Base-by-base conservation (phyloP, 768 basidiomycete species). In the Lentinula sp. region DNA sequence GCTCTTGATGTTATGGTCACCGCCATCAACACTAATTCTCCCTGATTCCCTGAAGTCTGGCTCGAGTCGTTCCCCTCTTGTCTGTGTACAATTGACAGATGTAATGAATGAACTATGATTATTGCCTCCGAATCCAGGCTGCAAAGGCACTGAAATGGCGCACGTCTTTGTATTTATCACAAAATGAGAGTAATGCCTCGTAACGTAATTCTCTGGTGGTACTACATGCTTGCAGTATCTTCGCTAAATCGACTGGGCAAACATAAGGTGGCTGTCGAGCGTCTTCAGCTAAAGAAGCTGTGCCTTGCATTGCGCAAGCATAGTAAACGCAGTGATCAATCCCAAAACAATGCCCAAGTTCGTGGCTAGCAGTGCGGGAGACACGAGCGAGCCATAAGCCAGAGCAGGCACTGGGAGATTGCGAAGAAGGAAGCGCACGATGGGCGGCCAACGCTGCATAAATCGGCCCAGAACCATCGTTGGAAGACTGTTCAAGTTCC, bases 331-430 rank as follows among this genome's bases (percentile, higher is more conserved):
- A 75, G 60, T 76, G 74, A 49, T 77, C 72, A n/a, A 76, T 73
- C 20, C 73, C 72, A 13, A 73, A 70, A 61, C 73, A 73, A 69
- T 81, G 80, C 56, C 80, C 70, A 48, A 78, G 61, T 69, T 81
- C 72, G 64, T 77, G 74, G 54, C 69, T 69, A n/a, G 74, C 70
- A 0, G 74, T 75, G 18, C 71, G 70, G 49, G 73, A 74, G 16
- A 73, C 68, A 8, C 76, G 70, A 10, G 69, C 66, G 3, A 77
- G 70, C 72, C 74, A 75, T n/a, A 75, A 49, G 10, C 65, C 70
- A 6, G 66, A 63, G 16, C 18, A 32, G 72, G 64, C 2, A 62
- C 51, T 32, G 57, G 59, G 18, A 62, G 6, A 10, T 68, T 61
- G 12, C 12, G 68, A 61, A 28, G 51, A 68, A 28, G 46, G 65